Conservation (phyloP, 805 yeast genomes). For the Metschnikowia kunwiensis region DNA sequence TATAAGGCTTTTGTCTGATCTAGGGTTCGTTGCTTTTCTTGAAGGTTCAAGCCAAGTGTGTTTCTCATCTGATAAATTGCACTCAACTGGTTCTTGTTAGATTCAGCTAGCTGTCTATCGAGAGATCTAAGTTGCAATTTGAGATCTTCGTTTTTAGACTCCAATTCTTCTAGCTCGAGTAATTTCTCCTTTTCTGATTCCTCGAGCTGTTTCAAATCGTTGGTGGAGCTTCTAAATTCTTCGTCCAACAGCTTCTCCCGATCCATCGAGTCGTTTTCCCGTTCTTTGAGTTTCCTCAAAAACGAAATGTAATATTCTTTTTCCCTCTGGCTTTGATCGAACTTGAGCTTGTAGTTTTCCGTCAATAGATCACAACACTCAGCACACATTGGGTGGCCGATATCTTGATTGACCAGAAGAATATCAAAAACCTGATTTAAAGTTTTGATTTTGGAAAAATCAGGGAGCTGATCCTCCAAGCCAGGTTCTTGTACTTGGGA, state of each 20-base stretch:
- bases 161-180: slow-evolving; percentile 35
- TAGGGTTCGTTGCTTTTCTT: slow-evolving; percentile 50
- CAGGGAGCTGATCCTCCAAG: slow-evolving; percentile 17
- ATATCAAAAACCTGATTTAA: slow-evolving; percentile 68
- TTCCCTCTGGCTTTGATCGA: slow-evolving; percentile 71
- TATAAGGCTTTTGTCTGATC: slow-evolving; percentile 63
- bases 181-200: slow-evolving; percentile 32
- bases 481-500: not conserved
- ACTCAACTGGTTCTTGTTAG: slow-evolving; percentile 43
- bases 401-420: slow-evolving; percentile 63
- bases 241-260: slow-evolving; percentile 1
- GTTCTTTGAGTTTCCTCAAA: slow-evolving; percentile 57
- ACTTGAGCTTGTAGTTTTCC: slow-evolving; percentile 61
- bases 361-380: slow-evolving; percentile 75
- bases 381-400: slow-evolving; percentile 80
- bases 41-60: slow-evolving; percentile 49
- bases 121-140: slow-evolving; percentile 48
- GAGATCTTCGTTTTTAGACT: slow-evolving; percentile 42
- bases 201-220: slow-evolving; percentile 46
- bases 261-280: slow-evolving; percentile 36
- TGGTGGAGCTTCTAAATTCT: slow-evolving; percentile 6
- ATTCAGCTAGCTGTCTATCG: slow-evolving; percentile 33
- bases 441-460: slow-evolving; percentile 41
- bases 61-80: slow-evolving; percentile 52
- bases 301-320: slow-evolving; percentile 76